Percentiles rank a stretch among this genome's conserved stretches.
These are phyloP conservation scores for Anaeromyces robustus DNA, from an alignment of 192 early-diverging fungal genomes.

Conservation along the genomic window DNA sequence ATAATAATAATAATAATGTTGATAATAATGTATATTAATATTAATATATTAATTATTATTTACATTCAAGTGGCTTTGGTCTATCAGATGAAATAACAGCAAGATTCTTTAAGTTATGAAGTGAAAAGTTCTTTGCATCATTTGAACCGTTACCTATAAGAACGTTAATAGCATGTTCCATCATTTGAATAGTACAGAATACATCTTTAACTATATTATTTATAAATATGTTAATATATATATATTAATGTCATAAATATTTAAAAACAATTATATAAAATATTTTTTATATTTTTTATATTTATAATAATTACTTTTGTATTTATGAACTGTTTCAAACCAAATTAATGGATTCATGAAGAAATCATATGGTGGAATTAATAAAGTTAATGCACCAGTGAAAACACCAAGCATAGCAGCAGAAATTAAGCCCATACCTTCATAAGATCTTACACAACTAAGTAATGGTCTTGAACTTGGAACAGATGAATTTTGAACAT, in stretches of 20 bases:
- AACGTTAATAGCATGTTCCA: slow-evolving; percentile 50
- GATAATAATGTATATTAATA: too few species aligned
- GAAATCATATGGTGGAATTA: slow-evolving; percentile 47
- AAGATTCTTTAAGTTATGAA: slow-evolving; percentile 39
- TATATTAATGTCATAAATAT: neutral
- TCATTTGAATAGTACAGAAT: slow-evolving; percentile 42
- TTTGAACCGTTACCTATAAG: slow-evolving; percentile 12
- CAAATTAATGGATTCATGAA: slow-evolving; percentile 38
- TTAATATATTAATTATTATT: slow-evolving; percentile 1
- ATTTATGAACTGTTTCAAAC: slow-evolving; percentile 56
- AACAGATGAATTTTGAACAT: neutral
- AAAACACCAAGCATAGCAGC: slow-evolving; percentile 28
- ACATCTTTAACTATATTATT: slow-evolving; percentile 48
- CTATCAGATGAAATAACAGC: slow-evolving; percentile 38
- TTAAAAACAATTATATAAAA: too few species aligned
- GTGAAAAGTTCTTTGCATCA: slow-evolving; percentile 25
- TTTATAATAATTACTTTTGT: slow-evolving; percentile 38
- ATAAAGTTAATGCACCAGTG: slow-evolving; percentile 39
- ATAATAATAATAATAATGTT: too few species aligned
- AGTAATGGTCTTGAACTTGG: slow-evolving; percentile 15
- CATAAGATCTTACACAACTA: slow-evolving; percentile 24
- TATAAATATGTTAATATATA: too few species aligned
- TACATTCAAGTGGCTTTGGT: slow-evolving; percentile 25
- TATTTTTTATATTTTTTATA: too few species aligned
- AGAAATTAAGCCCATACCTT: slow-evolving; percentile 32